A percentile compares a stretch with the other conserved stretches of the same genome.
Conservation (phyloP, 208 protist genomes). For the Acanthamoeba sp. region DNA sequence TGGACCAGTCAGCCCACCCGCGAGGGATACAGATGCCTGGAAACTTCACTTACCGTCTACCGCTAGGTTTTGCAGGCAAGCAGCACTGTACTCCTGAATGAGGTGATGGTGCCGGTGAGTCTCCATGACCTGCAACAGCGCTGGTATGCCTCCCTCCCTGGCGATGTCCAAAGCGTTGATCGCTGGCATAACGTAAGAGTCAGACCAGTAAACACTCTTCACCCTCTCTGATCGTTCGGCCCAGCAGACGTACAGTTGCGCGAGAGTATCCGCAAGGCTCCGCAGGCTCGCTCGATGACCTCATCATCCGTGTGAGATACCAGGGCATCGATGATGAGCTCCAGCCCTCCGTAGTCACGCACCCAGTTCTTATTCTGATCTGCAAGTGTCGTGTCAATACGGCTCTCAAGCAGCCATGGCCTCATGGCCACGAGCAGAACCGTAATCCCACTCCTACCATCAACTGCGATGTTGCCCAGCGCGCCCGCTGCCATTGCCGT, state of each 20-base stretch:
- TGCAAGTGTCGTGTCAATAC: not conserved
- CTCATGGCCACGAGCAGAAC: too few species aligned
- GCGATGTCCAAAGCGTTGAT: constrained; percentile 49
- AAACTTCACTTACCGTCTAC: not conserved
- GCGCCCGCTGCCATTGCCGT: constrained; percentile 10
- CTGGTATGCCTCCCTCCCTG: constrained; percentile 2
- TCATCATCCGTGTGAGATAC: not conserved
- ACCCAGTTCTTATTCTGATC: constrained; percentile 58
- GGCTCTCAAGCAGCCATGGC: too few species aligned
- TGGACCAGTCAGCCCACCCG: too few species aligned
- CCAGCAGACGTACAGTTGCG: constrained; percentile 2
- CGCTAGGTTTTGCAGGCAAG: constrained; percentile 23
- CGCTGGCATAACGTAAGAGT: too few species aligned
- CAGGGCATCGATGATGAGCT: constrained; percentile 19
- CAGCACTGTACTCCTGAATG: constrained; percentile 43
- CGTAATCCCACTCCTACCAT: not conserved
- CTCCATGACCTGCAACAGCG: constrained; percentile 30
- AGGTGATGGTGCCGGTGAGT: constrained; percentile 6
- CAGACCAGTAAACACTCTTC: too few species aligned
- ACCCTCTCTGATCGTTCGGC: too few species aligned
- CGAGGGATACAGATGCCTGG: too few species aligned
- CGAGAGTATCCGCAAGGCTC: not conserved
- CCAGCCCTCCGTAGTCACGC: constrained; percentile 31
- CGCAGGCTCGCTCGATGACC: not conserved
- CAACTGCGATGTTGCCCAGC: constrained; percentile 7